Evolutionary conservation across 352 stramenopile genomes (phyloP), one percentile per base, ranked within the genome.

Genomic region (Blastocystis sp.): DNA sequence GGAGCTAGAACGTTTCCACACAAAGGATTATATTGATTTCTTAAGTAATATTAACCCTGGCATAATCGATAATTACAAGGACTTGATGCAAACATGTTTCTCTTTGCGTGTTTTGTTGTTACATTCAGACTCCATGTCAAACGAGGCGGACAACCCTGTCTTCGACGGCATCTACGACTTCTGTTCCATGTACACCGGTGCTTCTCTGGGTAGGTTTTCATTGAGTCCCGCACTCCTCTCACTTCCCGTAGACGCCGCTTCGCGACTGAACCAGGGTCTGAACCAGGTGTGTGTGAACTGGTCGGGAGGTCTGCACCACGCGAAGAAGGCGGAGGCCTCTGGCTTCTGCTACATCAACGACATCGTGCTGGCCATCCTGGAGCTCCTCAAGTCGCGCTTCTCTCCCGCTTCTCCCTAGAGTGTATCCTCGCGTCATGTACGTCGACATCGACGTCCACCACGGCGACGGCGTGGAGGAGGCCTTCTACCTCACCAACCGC

Each of bases 101-200:
- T 37, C 54, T 2, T 24, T 45, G 3, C 1, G 1, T 34, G 2
- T 68, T 47, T 24, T 26, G 13, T 68, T 20, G 63, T 63, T 5
- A 11, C 5, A 34, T 34, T 3, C 43, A 85, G 63, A 64, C 39
- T 70, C 68, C 9, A 63, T 89, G 43, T 54, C 45, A 20, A 89
- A 69, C 39, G 66, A 69, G 26, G 55, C 53, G 30, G 97, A 99
- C 92, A 99, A 97, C 92, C 97, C 97, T 0, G 95, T 99, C 11
- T 99, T 99, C 91, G 96, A 99, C 91, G 97, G 96, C 43, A 93
- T 99, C 24, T 99, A 98, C 91, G 95, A 99, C 90, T 99, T 99
- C 91, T 98, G 95, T 81, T 94, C 97, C 79, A 94, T 98, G 43
- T 99, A 98, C 90, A 95, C 96, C 0, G 96, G 97, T 41, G 96